Evolutionary conservation across 2,329 filamentous ascomycete genomes (phyloP), one percentile per base, ranked within the genome.

Genomic region (Scorias spongiosa): DNA sequence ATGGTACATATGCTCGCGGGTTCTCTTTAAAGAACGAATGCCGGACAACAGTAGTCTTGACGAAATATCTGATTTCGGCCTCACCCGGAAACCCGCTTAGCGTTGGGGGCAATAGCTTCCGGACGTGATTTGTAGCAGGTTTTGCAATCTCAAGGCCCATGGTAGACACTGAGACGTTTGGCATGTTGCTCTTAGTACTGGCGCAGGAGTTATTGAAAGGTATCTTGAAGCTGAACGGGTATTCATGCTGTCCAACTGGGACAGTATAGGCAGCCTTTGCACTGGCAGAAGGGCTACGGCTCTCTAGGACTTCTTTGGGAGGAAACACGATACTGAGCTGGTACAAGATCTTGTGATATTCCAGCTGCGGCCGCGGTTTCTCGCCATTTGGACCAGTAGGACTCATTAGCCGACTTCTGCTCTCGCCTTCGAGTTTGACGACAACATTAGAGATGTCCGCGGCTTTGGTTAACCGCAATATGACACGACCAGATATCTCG

Each of bases 41-140:
- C n/a, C 87, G 73, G 56, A 87, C 84, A 5, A 96, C 79, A 0
- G 91, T 96, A n/a, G 83, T 86, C 62, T 98, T 98, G 58, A 96
- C 74, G 59, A 84, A 98, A 64, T 98, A 98, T 52, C 80, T 76
- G 47, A 96, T 88, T 63, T 94, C 87, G 17, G 88, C 89, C 61
- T 88, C 78, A 29, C 81, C 81, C 0, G 85, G 84, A 51, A 91
- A 88, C 2, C 85, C 86, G n/a, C 75, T 84, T 43, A 96, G 67
- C 4, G 87, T 93, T 0, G 91, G 91, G 5, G 91, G 91, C 10
- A 98, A 70, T 0, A 88, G 93, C 53, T 79, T 78, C 57, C 83
- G 91, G 49, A 91, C 77, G 66, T 98, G 91, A 40, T 66, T 67
- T 38, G 64, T 62, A 2, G 68, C 63, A 4, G 66, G 61, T 49